Percentiles rank a stretch among this genome's conserved stretches.
Evolutionary conservation across 129 eudicot genomes (phyloP).

Genomic region (Artemisia argyi): DNA sequence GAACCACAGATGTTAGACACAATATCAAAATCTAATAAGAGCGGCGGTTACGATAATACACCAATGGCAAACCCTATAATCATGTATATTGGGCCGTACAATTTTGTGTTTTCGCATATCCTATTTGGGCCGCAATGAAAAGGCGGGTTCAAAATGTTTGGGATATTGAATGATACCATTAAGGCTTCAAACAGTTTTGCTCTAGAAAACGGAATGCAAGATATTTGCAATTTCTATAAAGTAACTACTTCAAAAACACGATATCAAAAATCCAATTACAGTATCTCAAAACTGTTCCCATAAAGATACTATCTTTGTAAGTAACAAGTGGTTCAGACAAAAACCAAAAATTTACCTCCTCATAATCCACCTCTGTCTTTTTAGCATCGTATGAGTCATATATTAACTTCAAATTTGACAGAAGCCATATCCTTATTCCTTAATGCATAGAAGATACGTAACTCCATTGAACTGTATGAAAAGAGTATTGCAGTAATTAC

Average conservation of each 20-base stretch:
- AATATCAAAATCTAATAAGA: no score
- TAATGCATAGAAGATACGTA: not conserved
- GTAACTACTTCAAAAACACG: not conserved
- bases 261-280: not conserved
- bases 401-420: constrained; percentile 1
- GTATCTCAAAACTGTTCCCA: not conserved
- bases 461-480: not conserved
- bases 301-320: no score
- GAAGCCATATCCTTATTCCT: constrained; percentile 17
- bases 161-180: not conserved
- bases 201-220: not conserved
- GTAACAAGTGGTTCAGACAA: no score
- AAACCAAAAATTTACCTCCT: not conserved
- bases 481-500: no score
- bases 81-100: constrained; percentile 15
- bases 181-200: not conserved
- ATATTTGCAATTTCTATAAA: not conserved
- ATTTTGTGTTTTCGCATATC: constrained; percentile 2
- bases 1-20: no score
- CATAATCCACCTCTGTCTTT: not conserved
- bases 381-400: not conserved
- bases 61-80: constrained; percentile 10
- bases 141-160: not conserved
- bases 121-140: constrained; percentile 14
- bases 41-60: no score